These are phyloP conservation scores for Mucor plumbeus DNA, from an alignment of 371 early-diverging fungal species.

Conservation along the genomic window DNA sequence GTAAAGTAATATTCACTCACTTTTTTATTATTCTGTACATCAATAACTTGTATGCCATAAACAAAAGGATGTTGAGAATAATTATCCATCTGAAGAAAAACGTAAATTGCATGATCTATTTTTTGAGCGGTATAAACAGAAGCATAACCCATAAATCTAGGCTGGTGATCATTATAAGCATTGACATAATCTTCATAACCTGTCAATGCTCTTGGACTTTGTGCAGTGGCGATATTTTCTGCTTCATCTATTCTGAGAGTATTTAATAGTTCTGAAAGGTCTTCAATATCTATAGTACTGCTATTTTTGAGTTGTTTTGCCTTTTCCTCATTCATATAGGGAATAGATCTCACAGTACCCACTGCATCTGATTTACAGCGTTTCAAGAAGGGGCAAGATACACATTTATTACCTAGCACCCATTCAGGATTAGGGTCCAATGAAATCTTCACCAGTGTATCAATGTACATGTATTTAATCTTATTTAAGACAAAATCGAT, in stretches of 20 bases:
- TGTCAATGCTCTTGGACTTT: neutral
- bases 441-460: conserved; percentile 42
- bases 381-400: conserved; percentile 44
- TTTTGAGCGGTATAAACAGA: conserved; percentile 26
- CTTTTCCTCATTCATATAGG: conserved; percentile 40
- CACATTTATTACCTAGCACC: conserved; percentile 50
- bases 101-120: conserved; percentile 35
- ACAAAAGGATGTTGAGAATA: conserved; percentile 29
- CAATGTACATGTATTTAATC: conserved; percentile 46
- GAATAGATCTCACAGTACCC: conserved; percentile 38
- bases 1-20: neutral
- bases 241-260: conserved; percentile 15
- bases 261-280: conserved; percentile 31
- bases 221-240: too few relatives aligned
- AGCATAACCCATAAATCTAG: conserved; percentile 41
- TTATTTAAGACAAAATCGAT: conserved; percentile 49
- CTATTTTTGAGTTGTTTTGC: conserved; percentile 25
- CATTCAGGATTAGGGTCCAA: conserved; percentile 37
- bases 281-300: conserved; percentile 47
- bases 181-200: conserved; percentile 22
- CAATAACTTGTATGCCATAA: conserved; percentile 19
- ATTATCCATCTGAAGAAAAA: conserved; percentile 36
- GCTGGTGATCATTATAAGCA: conserved; percentile 30
- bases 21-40: neutral
- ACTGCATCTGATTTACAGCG: conserved; percentile 45